A percentile compares a stretch with the other conserved stretches of the same genome.
phyloP scores from a whole-genome alignment of 306 rosid genomes.

The Cyamopsis tetragonoloba region DNA sequence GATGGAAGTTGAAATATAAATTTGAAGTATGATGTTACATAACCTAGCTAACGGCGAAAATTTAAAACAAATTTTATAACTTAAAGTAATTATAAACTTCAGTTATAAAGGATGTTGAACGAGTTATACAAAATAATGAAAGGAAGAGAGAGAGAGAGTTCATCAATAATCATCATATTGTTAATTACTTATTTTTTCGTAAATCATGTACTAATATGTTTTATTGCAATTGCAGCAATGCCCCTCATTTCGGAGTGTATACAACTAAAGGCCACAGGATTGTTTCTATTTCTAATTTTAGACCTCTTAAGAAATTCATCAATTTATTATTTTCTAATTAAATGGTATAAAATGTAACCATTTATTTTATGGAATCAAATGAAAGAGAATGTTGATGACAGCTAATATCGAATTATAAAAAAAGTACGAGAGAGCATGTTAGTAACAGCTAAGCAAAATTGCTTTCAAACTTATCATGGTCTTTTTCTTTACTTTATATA shows the following conservation, averaged over 20 bases:
- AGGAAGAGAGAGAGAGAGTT: not conserved
- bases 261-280: not conserved
- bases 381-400: no score
- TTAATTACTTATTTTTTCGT: not conserved
- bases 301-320: not conserved
- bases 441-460: no score
- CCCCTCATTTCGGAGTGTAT: conserved; percentile 12
- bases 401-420: no score
- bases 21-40: not conserved
- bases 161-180: no score
- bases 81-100: not conserved
- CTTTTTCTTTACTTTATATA: no score
- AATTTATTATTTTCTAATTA: no score
- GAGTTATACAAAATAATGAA: not conserved
- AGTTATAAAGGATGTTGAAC: not conserved
- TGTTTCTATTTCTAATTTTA: conserved; percentile 1
- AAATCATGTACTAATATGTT: not conserved
- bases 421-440: no score
- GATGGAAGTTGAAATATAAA: conserved; percentile 5
- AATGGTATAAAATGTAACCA: not conserved
- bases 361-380: no score
- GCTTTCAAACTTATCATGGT: no score
- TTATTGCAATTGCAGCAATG: conserved; percentile 22
- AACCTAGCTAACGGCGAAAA: not conserved
- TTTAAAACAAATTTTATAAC: conserved; percentile 3